phyloP scores from a whole-genome alignment of 2,329 filamentous ascomycete species.

The Sclerotinia borealis region DNA sequence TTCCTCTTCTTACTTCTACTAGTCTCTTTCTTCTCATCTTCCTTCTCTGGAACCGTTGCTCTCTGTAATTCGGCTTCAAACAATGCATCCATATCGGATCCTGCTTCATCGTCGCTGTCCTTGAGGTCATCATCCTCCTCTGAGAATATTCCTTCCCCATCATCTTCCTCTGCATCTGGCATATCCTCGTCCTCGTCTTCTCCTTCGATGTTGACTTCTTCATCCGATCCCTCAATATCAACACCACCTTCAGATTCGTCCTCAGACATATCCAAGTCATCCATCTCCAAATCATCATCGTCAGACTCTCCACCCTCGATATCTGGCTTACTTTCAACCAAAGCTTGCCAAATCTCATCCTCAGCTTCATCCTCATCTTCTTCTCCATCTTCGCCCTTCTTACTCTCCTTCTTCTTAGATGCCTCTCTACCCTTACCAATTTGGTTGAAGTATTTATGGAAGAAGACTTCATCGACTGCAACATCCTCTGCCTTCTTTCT shows the following conservation, averaged over 20 bases:
- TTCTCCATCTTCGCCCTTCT: constrained; percentile 38
- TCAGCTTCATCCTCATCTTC: constrained; percentile 52
- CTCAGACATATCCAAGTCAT: constrained; percentile 48
- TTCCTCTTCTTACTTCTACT: constrained; percentile 66
- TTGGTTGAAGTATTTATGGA: constrained; percentile 91
- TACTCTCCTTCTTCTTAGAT: constrained; percentile 51
- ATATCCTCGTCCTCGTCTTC: constrained; percentile 22
- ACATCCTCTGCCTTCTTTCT: constrained; percentile 83
- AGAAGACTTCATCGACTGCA: constrained; percentile 89
- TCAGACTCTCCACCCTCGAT: constrained; percentile 58
- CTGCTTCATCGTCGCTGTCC: constrained; percentile 46
- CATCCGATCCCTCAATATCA: constrained; percentile 40
- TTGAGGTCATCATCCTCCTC: constrained; percentile 34
- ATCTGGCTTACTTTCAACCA: constrained; percentile 75
- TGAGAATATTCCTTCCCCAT: constrained; percentile 29
- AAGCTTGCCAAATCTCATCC: constrained; percentile 86
- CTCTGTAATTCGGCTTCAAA: constrained; percentile 33
- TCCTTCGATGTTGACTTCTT: constrained; percentile 29
- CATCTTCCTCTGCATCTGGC: constrained; percentile 20
- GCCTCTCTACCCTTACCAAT: constrained; percentile 56
- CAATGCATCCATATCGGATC: constrained; percentile 42
- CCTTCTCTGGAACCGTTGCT: constrained; percentile 36
- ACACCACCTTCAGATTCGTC: constrained; percentile 43
- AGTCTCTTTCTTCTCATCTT: constrained; percentile 27
- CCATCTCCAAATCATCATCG: constrained; percentile 43